Base-by-base conservation (phyloP, 768 basidiomycete genomes). In the Tulasnella sp. region DNA sequence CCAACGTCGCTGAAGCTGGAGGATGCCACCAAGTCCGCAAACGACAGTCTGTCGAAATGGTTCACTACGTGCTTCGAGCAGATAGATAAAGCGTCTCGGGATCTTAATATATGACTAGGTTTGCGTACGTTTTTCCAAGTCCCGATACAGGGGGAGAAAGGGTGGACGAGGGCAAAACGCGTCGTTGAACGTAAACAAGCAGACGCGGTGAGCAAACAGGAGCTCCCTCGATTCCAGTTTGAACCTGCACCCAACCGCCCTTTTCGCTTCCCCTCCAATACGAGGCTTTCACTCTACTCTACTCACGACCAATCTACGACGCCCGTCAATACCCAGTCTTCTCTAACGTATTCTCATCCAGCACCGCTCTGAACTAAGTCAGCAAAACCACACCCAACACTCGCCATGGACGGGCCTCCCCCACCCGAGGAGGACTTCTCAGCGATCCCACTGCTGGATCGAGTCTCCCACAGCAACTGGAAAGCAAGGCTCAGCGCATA, bases 401-500 rank as follows among this genome's bases (percentile, higher is more conserved):
- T 14, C 64, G 14, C 34, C 32, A 94, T 94, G 94, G 95, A 96
- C 81, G 95, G 93, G 71, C 89, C 89, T 77, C 90, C 92, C 73
- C 93, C 94, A 67, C 90, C 86, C 77, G 95, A 97, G 83, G 95
- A 97, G 83, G 95, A 98, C 81, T 98, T 95, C 80, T 89, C 89
- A 59, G 78, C 84, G 35, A 84, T 98, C 67, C 83, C 92, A 26
- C 85, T 97, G 63, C 80, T 86, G 14, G 94, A 96, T 75, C 81
- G 95, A 62, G 89, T 96, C 71, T 82, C 87, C 6, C 94, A 98
- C 84, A 98, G 98, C 86, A 96, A 96, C 79, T 99, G 97, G 97
- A 98, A 98, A 81, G 97, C 97, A 72, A 89, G 97, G 76, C 87
- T 96, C 77, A 94, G 88, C 79, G 97, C 87, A 74, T 99, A 98